Percentiles rank a stretch among this genome's conserved stretches.
Evolutionary conservation across 306 rosid species (phyloP).

Genomic region (Cicer arietinum): DNA sequence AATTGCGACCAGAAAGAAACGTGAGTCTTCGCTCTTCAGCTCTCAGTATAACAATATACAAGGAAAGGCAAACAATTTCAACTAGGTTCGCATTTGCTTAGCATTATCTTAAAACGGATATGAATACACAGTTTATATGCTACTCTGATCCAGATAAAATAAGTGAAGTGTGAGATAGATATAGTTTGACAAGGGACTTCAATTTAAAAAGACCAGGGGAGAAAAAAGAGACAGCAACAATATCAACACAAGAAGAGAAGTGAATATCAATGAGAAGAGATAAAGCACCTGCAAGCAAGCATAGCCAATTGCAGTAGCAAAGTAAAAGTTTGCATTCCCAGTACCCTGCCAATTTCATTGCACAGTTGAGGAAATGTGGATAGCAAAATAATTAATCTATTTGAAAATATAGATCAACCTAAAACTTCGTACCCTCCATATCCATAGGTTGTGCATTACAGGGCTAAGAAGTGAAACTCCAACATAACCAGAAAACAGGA

Average conservation of each 20-base stretch:
- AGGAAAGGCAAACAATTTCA: conserved; percentile 11
- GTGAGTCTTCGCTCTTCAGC: not conserved
- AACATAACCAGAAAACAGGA: conserved; percentile 81
- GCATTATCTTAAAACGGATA: conserved; percentile 1
- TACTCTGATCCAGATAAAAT: conserved; percentile 9
- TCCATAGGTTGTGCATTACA: conserved; percentile 99
- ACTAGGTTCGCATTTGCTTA: not conserved
- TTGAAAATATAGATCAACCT: conserved; percentile 41
- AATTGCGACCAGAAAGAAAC: not conserved
- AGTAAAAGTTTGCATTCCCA: conserved; percentile 95
- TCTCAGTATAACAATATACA: conserved; percentile 10
- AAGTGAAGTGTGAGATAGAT: conserved; percentile 3
- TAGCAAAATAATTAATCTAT: conserved; percentile 33
- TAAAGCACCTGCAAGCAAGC: conserved; percentile 79
- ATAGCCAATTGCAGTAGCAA: conserved; percentile 88
- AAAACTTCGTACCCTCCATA: conserved; percentile 84
- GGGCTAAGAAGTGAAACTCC: conserved; percentile 96
- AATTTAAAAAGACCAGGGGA: conserved; percentile 7
- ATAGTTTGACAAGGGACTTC: conserved; percentile 29
- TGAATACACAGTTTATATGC: conserved; percentile 10
- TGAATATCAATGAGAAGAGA: conserved; percentile 30
- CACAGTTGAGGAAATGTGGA: conserved; percentile 37
- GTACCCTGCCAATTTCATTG: conserved; percentile 78
- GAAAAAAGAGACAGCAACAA: conserved; percentile 4
- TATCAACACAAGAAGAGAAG: conserved; percentile 26